Evolutionary conservation across 176 grass and related monocot species (phyloP), one percentile per base, ranked within the genome.

Genomic region (Hyparrhenia diplandra): DNA sequence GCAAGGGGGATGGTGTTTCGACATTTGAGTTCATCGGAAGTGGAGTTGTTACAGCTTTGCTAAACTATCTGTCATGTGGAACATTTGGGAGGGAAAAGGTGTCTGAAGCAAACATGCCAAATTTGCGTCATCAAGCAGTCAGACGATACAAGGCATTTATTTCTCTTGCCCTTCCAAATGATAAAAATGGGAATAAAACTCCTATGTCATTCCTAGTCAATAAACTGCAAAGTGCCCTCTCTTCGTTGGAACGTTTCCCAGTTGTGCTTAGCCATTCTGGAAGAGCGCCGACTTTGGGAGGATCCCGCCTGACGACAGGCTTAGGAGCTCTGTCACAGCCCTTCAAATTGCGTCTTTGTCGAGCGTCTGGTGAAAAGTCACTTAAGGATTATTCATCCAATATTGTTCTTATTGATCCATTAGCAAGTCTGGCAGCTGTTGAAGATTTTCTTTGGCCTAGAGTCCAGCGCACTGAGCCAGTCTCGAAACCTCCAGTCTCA

Each of bases 21-120:
- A 97, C 94, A 21, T 97, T 97, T 83, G 94, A 97, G 71, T 97
- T 97, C 64, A 97, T 97, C 74, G 85, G 94, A 20, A 97, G 94
- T 75, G 94, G 91, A 75, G 87, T 89, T 63, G 74, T 94, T 43
- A 60, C 82, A 59, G 84, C 94, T 32, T 80, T 97, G 59, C 74
- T 97, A 55, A 83, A 86, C 49, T 97, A 97, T 85, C 84, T 97
- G 62, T 89, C 94, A 39, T 94, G 91, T 81, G 94, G 91, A 57
- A 90, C 89, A 62, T 97, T 91, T 86, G 91, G 79, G 37, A 94
- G 41, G 65, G 91, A 91, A 32, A 97, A 84, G 75, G 68, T 94
- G 36, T 83, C 89, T 13, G 91, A 94, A 80, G 71, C 69, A 78
- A 88, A 85, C 51, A 23, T 94, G 49, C 79, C 84, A 36, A 97